A percentile compares a stretch with the other conserved stretches of the same genome.
These are phyloP conservation scores for Chaetoceros muelleri DNA, from an alignment of 108 stramenopile genomes.

Conservation along the genomic window DNA sequence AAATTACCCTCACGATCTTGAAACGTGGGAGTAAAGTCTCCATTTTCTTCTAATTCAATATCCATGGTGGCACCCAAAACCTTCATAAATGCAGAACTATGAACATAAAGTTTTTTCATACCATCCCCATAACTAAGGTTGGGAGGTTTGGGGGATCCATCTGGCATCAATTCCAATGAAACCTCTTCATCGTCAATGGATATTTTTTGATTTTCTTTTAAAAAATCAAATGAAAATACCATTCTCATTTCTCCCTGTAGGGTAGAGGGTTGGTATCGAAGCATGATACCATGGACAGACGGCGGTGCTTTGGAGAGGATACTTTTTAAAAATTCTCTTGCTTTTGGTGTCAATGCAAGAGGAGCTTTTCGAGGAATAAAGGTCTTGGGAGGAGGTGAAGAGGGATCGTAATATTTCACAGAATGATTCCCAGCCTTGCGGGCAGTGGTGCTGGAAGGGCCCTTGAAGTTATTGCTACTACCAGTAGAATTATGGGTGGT, in stretches of 20 bases:
- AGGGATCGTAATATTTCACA: too few relatives aligned
- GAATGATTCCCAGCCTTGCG: too few relatives aligned
- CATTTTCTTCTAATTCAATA: constrained; percentile 40
- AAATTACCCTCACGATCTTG: constrained; percentile 59
- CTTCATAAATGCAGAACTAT: constrained; percentile 72
- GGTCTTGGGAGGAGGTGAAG: too few relatives aligned
- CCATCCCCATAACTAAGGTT: constrained; percentile 44
- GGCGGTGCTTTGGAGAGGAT: constrained; percentile 26
- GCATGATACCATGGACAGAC: constrained; percentile 39
- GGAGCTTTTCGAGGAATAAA: constrained; percentile 63
- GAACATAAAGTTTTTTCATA: constrained; percentile 63
- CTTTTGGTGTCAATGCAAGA: constrained; percentile 46
- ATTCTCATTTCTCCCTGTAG: constrained; percentile 58
- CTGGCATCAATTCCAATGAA: constrained; percentile 64
- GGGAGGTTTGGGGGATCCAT: constrained; percentile 63
- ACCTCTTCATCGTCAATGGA: constrained; percentile 58
- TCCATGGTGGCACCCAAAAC: constrained; percentile 67
- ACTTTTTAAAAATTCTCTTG: constrained; percentile 42
- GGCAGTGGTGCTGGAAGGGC: too few relatives aligned
- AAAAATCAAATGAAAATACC: constrained; percentile 76
- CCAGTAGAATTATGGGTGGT: too few relatives aligned
- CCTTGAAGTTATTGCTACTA: too few relatives aligned
- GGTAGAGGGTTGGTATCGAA: constrained; percentile 59
- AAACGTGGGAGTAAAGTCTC: constrained; percentile 33
- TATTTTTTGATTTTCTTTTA: constrained; percentile 47